Evolutionary conservation across 352 stramenopile genomes (phyloP).

Genomic region (Phytopythium vexans): DNA sequence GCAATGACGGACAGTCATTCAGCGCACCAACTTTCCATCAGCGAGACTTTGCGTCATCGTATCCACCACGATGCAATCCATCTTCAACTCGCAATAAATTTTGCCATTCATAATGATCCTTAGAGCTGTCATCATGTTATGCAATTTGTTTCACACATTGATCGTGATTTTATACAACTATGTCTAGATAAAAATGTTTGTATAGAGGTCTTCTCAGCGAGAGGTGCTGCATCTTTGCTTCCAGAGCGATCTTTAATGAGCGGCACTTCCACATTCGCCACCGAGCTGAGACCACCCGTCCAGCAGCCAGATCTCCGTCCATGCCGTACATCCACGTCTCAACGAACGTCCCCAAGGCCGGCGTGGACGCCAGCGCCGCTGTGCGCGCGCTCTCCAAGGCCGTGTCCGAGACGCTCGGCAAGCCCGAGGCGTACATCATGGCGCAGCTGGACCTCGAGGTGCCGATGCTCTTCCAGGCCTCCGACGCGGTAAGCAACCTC

Average conservation of each 20-base stretch:
- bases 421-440: conserved; percentile 31
- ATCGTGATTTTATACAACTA: too few species aligned
- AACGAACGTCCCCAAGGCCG: conserved; percentile 30
- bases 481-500: conserved; percentile 13
- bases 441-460: conserved; percentile 30
- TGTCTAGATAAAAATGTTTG: too few species aligned
- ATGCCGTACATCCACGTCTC: conserved; percentile 41
- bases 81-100: too few species aligned
- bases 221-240: too few species aligned
- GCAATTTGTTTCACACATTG: too few species aligned
- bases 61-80: too few species aligned
- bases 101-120: too few species aligned
- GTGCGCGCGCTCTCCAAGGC: conserved; percentile 33
- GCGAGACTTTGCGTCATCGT: too few species aligned
- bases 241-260: neutral
- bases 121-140: too few species aligned
- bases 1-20: too few species aligned
- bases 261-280: conserved; percentile 4
- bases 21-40: too few species aligned
- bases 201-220: too few species aligned
- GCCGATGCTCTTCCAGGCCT: conserved; percentile 25
- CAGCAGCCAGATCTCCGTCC: neutral
- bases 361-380: conserved; percentile 20
- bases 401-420: conserved; percentile 26
- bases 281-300: neutral